Conservation (phyloP, 2,329 filamentous ascomycete species). For the Alternaria brassicicola region DNA sequence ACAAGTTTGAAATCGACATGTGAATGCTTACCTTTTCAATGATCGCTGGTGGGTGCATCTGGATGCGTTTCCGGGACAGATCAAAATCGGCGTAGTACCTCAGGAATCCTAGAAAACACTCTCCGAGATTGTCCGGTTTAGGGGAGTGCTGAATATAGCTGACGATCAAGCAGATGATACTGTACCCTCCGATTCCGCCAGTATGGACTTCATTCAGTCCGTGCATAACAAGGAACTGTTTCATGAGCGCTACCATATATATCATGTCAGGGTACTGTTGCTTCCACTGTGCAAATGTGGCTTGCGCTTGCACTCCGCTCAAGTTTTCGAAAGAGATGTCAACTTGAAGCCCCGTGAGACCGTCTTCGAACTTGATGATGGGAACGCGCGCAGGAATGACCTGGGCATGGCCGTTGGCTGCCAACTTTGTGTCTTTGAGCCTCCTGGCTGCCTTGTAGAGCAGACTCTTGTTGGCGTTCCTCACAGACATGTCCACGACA, state of each 20-base stretch:
- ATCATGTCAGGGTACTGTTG: slow-evolving; percentile 81
- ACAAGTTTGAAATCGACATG: neutral
- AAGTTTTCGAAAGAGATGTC: slow-evolving; percentile 95
- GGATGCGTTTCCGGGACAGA: slow-evolving; percentile 71
- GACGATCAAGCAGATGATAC: slow-evolving; percentile 90
- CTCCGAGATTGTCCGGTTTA: slow-evolving; percentile 66
- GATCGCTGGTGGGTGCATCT: slow-evolving; percentile 72
- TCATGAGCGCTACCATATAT: slow-evolving; percentile 82
- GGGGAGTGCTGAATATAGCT: slow-evolving; percentile 78
- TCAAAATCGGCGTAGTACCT: slow-evolving; percentile 89
- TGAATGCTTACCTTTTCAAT: slow-evolving; percentile 70
- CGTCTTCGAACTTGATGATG: slow-evolving; percentile 88
- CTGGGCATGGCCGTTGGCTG: slow-evolving; percentile 62
- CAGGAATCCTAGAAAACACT: slow-evolving; percentile 85
- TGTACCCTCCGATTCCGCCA: slow-evolving; percentile 92
- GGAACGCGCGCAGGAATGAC: slow-evolving; percentile 84
- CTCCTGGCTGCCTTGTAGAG: slow-evolving; percentile 69
- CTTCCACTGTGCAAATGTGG: slow-evolving; percentile 84
- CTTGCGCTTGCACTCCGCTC: slow-evolving; percentile 78
- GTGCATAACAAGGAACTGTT: slow-evolving; percentile 90
- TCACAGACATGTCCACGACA: slow-evolving; percentile 41
- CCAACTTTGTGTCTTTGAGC: slow-evolving; percentile 61
- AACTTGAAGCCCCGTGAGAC: slow-evolving; percentile 76
- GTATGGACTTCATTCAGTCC: slow-evolving; percentile 89
- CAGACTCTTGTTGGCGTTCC: slow-evolving; percentile 56